Evolutionary conservation across 768 basidiomycete genomes (phyloP).

Genomic region (Mycena amicta): DNA sequence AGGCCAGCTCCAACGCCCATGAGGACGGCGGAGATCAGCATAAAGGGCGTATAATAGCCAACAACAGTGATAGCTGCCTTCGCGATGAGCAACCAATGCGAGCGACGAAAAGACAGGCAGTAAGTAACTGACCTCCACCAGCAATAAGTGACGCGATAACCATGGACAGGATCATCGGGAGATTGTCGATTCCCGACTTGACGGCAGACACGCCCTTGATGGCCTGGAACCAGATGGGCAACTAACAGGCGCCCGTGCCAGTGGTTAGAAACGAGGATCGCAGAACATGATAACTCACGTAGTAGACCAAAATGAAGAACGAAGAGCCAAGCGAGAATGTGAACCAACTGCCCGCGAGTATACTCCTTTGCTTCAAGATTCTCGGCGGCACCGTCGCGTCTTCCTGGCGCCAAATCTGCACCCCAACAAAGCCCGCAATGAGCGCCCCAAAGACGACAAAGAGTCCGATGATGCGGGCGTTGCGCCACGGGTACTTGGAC

Average conservation of each 20-base stretch:
- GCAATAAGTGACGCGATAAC: slow-evolving; percentile 42
- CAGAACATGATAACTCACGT: neutral
- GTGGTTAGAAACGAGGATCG: neutral
- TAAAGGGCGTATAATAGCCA: slow-evolving; percentile 38
- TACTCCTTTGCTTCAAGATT: neutral
- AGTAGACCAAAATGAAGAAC: neutral
- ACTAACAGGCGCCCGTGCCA: slow-evolving; percentile 15
- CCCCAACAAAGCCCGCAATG: neutral
- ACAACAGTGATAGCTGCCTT: slow-evolving; percentile 33
- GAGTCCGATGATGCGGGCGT: neutral
- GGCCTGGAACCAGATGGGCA: too few species aligned
- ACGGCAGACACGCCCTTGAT: slow-evolving; percentile 38
- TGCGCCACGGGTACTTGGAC: neutral
- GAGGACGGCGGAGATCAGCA: slow-evolving; percentile 30
- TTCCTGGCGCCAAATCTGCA: neutral
- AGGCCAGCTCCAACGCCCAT: slow-evolving; percentile 40
- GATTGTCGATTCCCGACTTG: slow-evolving; percentile 31
- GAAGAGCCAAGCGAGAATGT: neutral
- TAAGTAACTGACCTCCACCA: slow-evolving; percentile 26
- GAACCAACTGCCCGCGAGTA: neutral
- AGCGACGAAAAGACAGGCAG: neutral
- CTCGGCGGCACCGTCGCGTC: neutral
- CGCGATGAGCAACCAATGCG: too few species aligned
- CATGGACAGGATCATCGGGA: slow-evolving; percentile 39
- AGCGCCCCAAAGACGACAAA: neutral